These are phyloP conservation scores for Psilocybe subaeruginosa DNA, from an alignment of 768 basidiomycete species.

Conservation along the genomic window DNA sequence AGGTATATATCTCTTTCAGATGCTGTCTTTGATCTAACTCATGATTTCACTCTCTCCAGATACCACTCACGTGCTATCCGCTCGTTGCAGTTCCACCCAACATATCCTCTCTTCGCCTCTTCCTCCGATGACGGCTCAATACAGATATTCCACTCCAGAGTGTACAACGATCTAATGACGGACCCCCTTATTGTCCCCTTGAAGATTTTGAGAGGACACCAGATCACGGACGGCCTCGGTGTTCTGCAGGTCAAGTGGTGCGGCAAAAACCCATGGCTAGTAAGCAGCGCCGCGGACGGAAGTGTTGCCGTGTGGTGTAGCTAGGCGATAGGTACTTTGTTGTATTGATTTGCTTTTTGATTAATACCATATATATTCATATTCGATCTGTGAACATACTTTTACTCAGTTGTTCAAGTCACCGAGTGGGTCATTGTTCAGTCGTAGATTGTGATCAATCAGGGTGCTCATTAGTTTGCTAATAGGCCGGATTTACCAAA, in stretches of 20 bases:
- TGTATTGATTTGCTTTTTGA: too few relatives aligned
- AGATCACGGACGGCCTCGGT: slow-evolving; percentile 82
- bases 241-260: slow-evolving; percentile 93
- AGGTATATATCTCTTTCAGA: slow-evolving; percentile 52
- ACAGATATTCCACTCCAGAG: slow-evolving; percentile 94
- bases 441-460: too few relatives aligned
- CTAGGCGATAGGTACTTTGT: slow-evolving; percentile 27
- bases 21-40: not conserved
- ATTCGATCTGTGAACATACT: too few relatives aligned
- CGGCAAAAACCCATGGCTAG: slow-evolving; percentile 87
- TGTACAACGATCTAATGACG: slow-evolving; percentile 94
- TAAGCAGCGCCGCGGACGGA: slow-evolving; percentile 93
- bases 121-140: slow-evolving; percentile 97
- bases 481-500: too few relatives aligned
- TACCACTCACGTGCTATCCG: slow-evolving; percentile 96
- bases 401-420: too few relatives aligned
- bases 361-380: too few relatives aligned
- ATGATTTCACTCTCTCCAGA: slow-evolving; percentile 39
- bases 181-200: slow-evolving; percentile 97
- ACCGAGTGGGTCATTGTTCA: too few relatives aligned
- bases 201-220: slow-evolving; percentile 94
- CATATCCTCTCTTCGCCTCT: slow-evolving; percentile 94
- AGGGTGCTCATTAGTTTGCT: too few relatives aligned
- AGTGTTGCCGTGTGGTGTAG: slow-evolving; percentile 87
- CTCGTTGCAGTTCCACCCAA: slow-evolving; percentile 90